Evolutionary conservation across 768 basidiomycete species (phyloP).

Genomic region (Grammothele lineata): DNA sequence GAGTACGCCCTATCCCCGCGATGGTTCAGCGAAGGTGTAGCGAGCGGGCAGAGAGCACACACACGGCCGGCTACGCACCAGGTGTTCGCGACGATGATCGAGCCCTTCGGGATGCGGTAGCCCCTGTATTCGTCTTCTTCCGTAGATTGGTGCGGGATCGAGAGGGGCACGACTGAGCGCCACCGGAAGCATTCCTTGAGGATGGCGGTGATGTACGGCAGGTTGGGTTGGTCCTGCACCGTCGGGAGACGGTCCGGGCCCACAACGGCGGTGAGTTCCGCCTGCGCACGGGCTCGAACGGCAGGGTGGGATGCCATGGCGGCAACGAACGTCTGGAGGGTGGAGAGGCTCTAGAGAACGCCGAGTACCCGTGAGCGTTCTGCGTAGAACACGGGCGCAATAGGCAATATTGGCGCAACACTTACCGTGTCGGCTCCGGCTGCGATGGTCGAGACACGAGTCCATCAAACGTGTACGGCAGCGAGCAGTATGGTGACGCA

Average conservation of each 20-base stretch:
- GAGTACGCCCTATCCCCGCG: constrained; percentile 32
- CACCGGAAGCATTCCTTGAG: constrained; percentile 22
- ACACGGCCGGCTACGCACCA: constrained; percentile 26
- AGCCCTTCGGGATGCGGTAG: constrained; percentile 25
- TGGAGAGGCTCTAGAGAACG: constrained; percentile 16
- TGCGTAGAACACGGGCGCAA: not conserved
- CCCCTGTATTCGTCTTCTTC: constrained; percentile 27
- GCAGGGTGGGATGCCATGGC: constrained; percentile 25
- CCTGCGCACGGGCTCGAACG: constrained; percentile 21
- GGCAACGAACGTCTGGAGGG: constrained; percentile 20
- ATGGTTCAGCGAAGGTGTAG: constrained; percentile 28
- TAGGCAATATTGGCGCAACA: not conserved
- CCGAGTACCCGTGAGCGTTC: not conserved
- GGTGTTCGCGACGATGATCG: constrained; percentile 18
- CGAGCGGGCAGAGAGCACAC: no score
- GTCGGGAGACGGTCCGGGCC: constrained; percentile 11
- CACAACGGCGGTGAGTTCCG: constrained; percentile 23
- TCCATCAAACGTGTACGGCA: constrained; percentile 36
- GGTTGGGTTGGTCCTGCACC: constrained; percentile 5
- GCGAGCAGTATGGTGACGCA: no score
- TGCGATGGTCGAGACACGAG: constrained; percentile 53
- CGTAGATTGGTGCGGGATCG: constrained; percentile 8
- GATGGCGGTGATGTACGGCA: constrained; percentile 22
- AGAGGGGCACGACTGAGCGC: constrained; percentile 14
- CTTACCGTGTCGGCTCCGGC: constrained; percentile 2